Conservation (phyloP, 2,329 filamentous ascomycete species). For the Decorospora gaudefroyi region DNA sequence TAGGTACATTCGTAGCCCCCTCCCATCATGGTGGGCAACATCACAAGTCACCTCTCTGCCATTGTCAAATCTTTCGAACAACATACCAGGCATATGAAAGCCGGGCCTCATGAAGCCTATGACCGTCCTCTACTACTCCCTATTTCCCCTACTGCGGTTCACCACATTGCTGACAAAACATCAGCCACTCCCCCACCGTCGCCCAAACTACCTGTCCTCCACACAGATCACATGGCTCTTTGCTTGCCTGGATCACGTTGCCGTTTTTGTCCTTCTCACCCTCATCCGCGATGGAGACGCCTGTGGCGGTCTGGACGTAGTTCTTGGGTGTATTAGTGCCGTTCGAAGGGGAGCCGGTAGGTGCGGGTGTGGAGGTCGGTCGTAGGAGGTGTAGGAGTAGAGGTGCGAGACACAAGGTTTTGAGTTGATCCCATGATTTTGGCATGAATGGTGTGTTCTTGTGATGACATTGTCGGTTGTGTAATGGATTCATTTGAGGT, state of each 20-base stretch:
- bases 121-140: not conserved
- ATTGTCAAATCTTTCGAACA: too few relatives aligned
- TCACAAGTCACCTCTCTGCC: too few relatives aligned
- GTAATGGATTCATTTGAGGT: too few relatives aligned
- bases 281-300: not conserved
- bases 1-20: too few relatives aligned
- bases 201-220: slow-evolving; percentile 7
- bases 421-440: too few relatives aligned
- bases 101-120: too few relatives aligned
- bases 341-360: not conserved
- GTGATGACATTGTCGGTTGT: too few relatives aligned
- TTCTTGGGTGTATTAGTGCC: not conserved
- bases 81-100: too few relatives aligned
- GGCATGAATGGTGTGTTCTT: too few relatives aligned
- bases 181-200: slow-evolving; percentile 9
- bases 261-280: slow-evolving; percentile 9
- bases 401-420: too few relatives aligned
- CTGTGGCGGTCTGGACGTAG: not conserved
- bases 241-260: slow-evolving; percentile 1
- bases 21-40: too few relatives aligned
- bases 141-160: slow-evolving; percentile 5
- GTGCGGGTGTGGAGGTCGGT: not conserved
- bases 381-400: too few relatives aligned
- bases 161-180: slow-evolving; percentile 9
- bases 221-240: slow-evolving; percentile 5